A percentile compares a stretch with the other conserved stretches of the same genome.
Conservation (phyloP, 805 yeast species). For the Lipomyces yamanashiensis region DNA sequence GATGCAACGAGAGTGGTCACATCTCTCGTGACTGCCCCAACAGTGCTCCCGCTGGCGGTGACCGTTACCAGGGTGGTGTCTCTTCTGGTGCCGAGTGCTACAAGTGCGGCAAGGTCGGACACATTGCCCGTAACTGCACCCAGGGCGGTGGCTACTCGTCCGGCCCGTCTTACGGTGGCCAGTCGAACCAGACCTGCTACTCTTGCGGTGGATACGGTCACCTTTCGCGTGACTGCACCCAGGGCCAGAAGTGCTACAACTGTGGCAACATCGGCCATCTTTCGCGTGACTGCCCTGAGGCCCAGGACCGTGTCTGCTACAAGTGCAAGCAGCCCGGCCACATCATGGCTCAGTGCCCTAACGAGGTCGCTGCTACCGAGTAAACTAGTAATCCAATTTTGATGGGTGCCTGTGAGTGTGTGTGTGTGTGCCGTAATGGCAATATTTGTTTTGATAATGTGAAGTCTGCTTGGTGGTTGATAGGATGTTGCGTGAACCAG, state of each 20-base stretch:
- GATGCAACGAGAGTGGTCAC: constrained; percentile 90
- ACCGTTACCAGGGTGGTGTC: constrained; percentile 30
- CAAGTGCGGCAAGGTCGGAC: constrained; percentile 90
- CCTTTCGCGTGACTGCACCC: constrained; percentile 79
- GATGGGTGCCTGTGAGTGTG: too few species aligned
- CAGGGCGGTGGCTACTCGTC: constrained; percentile 47
- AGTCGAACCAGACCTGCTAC: constrained; percentile 87
- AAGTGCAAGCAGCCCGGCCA: constrained; percentile 82
- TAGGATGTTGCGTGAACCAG: background rate
- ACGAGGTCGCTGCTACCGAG: constrained; percentile 33
- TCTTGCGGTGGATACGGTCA: constrained; percentile 90
- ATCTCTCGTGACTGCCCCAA: constrained; percentile 80
- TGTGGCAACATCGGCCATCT: constrained; percentile 90
- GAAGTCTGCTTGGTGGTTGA: background rate
- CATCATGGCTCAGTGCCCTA: constrained; percentile 83
- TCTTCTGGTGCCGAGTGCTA: constrained; percentile 71
- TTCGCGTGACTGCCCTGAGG: constrained; percentile 76
- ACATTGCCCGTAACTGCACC: constrained; percentile 82
- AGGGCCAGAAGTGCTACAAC: constrained; percentile 80
- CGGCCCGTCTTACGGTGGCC: constrained; percentile 79
- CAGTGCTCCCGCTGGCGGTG: constrained; percentile 53
- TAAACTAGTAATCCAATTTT: background rate
- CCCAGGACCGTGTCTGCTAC: constrained; percentile 67
- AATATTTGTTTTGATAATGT: background rate
- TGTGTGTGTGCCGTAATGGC: too few species aligned